These are phyloP conservation scores for Craspedostauros australis DNA, from an alignment of 108 stramenopile genomes.

Conservation along the genomic window DNA sequence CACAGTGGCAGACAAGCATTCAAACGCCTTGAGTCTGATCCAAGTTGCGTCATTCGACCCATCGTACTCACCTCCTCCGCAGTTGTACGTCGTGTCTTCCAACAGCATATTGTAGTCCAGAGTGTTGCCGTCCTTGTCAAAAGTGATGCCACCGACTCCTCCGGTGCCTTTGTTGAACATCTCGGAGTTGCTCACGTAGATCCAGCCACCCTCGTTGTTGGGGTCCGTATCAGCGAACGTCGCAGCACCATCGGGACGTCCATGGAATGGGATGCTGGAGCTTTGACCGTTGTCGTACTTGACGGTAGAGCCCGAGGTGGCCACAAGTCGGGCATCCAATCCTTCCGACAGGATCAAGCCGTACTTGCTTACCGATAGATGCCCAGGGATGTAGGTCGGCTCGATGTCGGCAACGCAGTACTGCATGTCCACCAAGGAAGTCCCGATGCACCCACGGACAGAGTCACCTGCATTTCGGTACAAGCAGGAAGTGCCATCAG, in stretches of 20 bases:
- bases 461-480: too few species aligned
- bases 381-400: constrained; percentile 21
- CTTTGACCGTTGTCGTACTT: constrained; percentile 10
- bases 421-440: too few species aligned
- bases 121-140: constrained; percentile 30
- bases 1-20: too few species aligned
- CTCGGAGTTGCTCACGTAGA: constrained; percentile 59
- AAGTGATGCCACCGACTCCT: constrained; percentile 45
- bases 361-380: constrained; percentile 5
- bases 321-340: constrained; percentile 20
- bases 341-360: constrained; percentile 29
- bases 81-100: constrained; percentile 33
- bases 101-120: constrained; percentile 34
- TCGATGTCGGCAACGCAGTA: neutral
- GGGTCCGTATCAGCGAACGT: constrained; percentile 23
- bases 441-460: too few species aligned
- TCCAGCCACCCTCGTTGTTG: constrained; percentile 35
- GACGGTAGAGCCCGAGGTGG: constrained; percentile 13
- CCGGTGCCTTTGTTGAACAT: constrained; percentile 17
- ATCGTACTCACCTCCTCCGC: constrained; percentile 55
- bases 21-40: too few species aligned
- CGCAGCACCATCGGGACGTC: constrained; percentile 38
- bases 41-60: too few species aligned
- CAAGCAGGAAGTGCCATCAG: too few species aligned
- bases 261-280: constrained; percentile 29